A percentile compares a stretch with the other conserved stretches of the same genome.
These are phyloP conservation scores for Coniosporium tulheliwenetii DNA, from an alignment of 2,329 filamentous ascomycete genomes.

Conservation along the genomic window DNA sequence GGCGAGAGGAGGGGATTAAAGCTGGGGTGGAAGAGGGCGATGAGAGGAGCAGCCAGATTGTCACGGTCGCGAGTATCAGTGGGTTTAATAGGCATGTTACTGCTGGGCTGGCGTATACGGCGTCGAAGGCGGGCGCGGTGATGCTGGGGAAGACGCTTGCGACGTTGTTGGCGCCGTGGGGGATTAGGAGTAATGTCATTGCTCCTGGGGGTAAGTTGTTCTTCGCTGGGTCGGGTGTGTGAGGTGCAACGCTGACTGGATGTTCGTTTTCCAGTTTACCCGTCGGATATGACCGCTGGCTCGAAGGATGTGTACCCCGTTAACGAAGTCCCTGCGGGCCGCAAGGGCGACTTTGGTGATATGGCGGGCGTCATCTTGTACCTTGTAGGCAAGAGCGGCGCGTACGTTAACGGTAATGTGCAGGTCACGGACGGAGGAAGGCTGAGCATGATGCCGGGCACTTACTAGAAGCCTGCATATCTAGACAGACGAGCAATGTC, in stretches of 20 bases:
- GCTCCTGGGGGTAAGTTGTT: conserved; percentile 25
- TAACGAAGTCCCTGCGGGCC: conserved; percentile 34
- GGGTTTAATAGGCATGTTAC: conserved; percentile 23
- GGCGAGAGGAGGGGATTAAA: conserved; percentile 3
- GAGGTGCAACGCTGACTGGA: conserved; percentile 6
- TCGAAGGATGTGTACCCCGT: conserved; percentile 19
- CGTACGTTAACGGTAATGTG: conserved; percentile 49
- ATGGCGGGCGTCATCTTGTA: conserved; percentile 51
- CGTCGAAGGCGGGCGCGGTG: conserved; percentile 30
- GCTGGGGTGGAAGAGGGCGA: conserved; percentile 12
- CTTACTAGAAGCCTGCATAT: conserved; percentile 24
- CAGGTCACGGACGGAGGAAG: conserved; percentile 49
- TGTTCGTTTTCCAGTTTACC: conserved; percentile 32
- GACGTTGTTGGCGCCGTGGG: conserved; percentile 22
- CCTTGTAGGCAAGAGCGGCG: conserved; percentile 47
- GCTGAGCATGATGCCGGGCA: conserved; percentile 38
- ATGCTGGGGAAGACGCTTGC: conserved; percentile 34
- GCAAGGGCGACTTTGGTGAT: conserved; percentile 45
- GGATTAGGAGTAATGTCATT: conserved; percentile 34
- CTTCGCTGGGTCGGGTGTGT: conserved; percentile 7
- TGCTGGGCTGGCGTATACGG: conserved; percentile 26
- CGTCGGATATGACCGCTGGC: conserved; percentile 43
- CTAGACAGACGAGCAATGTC: no score
- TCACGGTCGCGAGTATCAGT: conserved; percentile 31
- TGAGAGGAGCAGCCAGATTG: conserved; percentile 22